Base-by-base conservation (phyloP, 805 yeast genomes). In the Kuraishia borneana region DNA sequence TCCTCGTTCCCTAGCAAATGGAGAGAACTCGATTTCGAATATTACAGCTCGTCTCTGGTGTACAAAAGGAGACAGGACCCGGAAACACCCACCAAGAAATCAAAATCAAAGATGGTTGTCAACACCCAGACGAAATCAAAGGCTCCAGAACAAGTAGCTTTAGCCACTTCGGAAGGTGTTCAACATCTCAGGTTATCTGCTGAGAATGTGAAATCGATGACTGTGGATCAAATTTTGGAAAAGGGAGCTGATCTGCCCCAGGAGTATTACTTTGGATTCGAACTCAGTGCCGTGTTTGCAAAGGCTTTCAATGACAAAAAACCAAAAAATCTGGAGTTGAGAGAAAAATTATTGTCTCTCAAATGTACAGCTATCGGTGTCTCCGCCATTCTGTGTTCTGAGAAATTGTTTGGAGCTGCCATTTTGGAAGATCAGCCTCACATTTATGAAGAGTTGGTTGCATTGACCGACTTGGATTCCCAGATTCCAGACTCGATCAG, bases 361-460 rank as follows among this genome's bases (percentile, higher is more conserved):
- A 83, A 84, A 50, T 71, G 83, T 44, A 58, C 71, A 34, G 73
- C 94, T 1, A 62, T 81, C 31, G 82, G 83, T 0, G 73, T 77
- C 42, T 63, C 76, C 2, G 68, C 77, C 14, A 67, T 77, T 30
- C 64, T 73, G 36, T 70, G 68, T 40, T 59, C 65, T 5, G 75
- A 76, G 32, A 70, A 72, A 30, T 72, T 64, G 36, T 69, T 82
- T 17, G 73, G 80, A 5, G 67, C 84, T 9, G 65, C 73, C 35
- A 60, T 87, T 9, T 75, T 83, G 44, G 87, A 80, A 39, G 61
- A 75, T 2, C 88, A 83, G 46, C 79, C 94, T 6, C 72, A 76
- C 40, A 59, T 83, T 12, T 63, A 85, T 47, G 72, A 73, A 35
- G 74, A 76, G 40, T 54, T 85, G 40, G 77, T 82, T 23, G 92